Evolutionary conservation across 2,329 filamentous ascomycete genomes (phyloP).

Genomic region (Metarhizium rileyi): DNA sequence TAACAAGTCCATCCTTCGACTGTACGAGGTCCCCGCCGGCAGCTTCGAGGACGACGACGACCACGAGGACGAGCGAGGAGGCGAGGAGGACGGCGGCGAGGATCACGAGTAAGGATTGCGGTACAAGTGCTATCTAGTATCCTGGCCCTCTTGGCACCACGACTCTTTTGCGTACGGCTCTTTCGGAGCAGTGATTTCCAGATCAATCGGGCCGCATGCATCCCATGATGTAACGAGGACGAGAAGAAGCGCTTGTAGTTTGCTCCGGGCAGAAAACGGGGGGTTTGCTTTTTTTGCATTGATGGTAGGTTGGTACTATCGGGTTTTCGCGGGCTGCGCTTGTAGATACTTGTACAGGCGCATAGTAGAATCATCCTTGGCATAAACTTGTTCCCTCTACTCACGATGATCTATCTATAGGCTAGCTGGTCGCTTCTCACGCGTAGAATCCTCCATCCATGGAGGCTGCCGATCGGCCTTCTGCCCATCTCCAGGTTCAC

Average conservation of each 20-base stretch:
- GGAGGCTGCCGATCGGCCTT: no score
- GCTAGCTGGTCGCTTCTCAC: no score
- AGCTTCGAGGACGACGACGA: slow-evolving; percentile 89
- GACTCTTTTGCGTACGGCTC: not conserved
- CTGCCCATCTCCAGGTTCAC: no score
- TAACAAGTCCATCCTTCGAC: slow-evolving; percentile 87
- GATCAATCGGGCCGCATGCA: not conserved
- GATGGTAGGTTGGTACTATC: no score
- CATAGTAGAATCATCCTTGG: not conserved
- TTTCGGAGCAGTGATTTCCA: not conserved
- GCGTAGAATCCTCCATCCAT: no score
- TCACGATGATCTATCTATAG: not conserved
- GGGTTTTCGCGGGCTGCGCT: not conserved
- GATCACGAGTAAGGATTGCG: slow-evolving; percentile 18
- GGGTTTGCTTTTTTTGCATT: not conserved
- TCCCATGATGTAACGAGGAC: slow-evolving; percentile 4
- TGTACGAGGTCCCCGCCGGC: slow-evolving; percentile 82
- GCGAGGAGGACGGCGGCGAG: slow-evolving; percentile 32
- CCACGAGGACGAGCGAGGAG: slow-evolving; percentile 46
- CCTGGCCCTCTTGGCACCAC: not conserved
- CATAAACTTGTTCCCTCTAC: not conserved
- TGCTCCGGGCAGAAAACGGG: not conserved
- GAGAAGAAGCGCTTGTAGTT: not conserved
- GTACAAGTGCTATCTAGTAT: not conserved
- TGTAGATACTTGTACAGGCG: not conserved